A percentile compares a stretch with the other conserved stretches of the same genome.
These are phyloP conservation scores for Pseudocercospora musae DNA, from an alignment of 2,329 filamentous ascomycete species.

Conservation along the genomic window DNA sequence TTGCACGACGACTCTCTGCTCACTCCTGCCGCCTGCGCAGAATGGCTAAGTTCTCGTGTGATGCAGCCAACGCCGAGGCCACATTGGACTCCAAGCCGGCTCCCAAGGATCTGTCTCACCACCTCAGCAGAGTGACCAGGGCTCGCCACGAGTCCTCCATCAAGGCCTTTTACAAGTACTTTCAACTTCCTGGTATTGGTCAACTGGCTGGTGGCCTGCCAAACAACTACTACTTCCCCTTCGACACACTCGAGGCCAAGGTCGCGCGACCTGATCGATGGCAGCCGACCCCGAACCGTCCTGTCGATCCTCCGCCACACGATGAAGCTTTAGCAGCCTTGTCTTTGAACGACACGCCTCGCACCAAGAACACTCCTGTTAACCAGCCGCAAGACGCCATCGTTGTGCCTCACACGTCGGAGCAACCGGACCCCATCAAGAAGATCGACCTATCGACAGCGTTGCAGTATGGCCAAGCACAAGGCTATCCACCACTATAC, in stretches of 20 bases:
- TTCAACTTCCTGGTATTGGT: conserved; percentile 59
- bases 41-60: too few species aligned
- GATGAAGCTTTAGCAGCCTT: conserved; percentile 28
- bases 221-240: conserved; percentile 79
- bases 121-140: conserved; percentile 68
- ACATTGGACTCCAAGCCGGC: conserved; percentile 33
- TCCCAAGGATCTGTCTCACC: conserved; percentile 75
- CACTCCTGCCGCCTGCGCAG: too few species aligned
- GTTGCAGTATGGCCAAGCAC: conserved; percentile 80
- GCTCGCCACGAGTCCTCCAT: conserved; percentile 63
- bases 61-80: not conserved
- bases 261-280: conserved; percentile 72
- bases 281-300: conserved; percentile 64
- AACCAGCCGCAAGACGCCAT: conserved; percentile 45
- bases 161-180: conserved; percentile 86
- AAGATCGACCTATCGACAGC: conserved; percentile 80
- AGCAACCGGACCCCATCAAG: conserved; percentile 56
- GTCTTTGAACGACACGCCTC: conserved; percentile 17
- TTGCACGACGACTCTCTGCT: too few species aligned
- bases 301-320: conserved; percentile 47
- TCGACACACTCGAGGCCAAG: conserved; percentile 82
- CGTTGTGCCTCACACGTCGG: conserved; percentile 66
- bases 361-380: conserved; percentile 29
- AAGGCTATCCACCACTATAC: conserved; percentile 75
- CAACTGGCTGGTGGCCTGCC: conserved; percentile 68